A percentile compares a stretch with the other conserved stretches of the same genome.
Conservation (phyloP, 2,329 filamentous ascomycete genomes). For the Fusarium heterosporum region DNA sequence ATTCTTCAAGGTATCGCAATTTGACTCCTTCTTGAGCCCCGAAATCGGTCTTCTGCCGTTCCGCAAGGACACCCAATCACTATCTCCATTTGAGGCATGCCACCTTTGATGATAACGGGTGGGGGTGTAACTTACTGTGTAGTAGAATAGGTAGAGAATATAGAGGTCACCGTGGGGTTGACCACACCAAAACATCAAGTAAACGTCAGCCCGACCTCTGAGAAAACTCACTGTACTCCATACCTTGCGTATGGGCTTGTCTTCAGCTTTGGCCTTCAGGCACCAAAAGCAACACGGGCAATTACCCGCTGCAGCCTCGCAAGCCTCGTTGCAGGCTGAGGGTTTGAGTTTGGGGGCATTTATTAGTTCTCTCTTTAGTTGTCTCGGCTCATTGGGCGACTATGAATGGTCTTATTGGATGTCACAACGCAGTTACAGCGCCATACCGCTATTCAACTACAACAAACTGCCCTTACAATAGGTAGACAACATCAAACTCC, state of each 20-base stretch:
- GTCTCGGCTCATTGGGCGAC: constrained; percentile 9
- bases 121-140: constrained; percentile 17
- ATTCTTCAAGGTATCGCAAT: constrained; percentile 1
- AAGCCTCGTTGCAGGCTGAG: constrained; percentile 5
- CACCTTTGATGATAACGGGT: constrained; percentile 25
- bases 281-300: constrained; percentile 17
- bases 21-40: constrained; percentile 3
- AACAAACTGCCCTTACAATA: constrained; percentile 19
- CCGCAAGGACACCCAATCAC: constrained; percentile 8
- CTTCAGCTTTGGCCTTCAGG: constrained; percentile 15
- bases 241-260: not conserved
- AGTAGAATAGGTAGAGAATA: not conserved
- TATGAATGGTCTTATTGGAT: constrained; percentile 14
- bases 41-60: constrained; percentile 23
- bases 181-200: not conserved
- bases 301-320: constrained; percentile 25
- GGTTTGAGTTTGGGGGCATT: not conserved
- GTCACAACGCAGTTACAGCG: constrained; percentile 13
- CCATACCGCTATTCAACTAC: constrained; percentile 18
- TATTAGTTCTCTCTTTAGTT: constrained; percentile 34
- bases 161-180: constrained; percentile 18
- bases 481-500: constrained; percentile 2
- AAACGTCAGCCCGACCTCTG: not conserved
- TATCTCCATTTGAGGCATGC: constrained; percentile 25
- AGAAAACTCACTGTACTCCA: not conserved